phyloP scores from a whole-genome alignment of 2,329 filamentous ascomycete species.

The Chalaropsis ovoidea region DNA sequence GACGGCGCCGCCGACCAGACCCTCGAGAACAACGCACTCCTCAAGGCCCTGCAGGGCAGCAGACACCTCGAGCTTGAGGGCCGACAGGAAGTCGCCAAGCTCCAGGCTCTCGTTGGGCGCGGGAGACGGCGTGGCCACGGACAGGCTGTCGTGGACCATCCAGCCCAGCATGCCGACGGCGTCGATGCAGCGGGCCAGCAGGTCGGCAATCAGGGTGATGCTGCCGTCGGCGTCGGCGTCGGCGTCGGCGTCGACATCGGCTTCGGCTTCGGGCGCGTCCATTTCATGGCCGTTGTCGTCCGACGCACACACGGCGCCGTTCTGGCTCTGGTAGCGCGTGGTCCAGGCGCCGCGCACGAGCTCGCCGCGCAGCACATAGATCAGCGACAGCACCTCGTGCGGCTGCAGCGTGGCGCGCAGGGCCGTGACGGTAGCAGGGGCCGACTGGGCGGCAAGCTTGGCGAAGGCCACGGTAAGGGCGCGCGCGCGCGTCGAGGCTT shows the following conservation, averaged over 20 bases:
- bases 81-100: constrained; percentile 53
- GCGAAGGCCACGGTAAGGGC: constrained; percentile 58
- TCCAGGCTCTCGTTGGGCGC: constrained; percentile 43
- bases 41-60: constrained; percentile 62
- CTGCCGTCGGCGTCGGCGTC: constrained; percentile 44
- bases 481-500: constrained; percentile 50
- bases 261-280: constrained; percentile 42
- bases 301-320: background rate
- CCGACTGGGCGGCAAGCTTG: constrained; percentile 57
- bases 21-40: constrained; percentile 55
- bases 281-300: constrained; percentile 31
- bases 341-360: constrained; percentile 68
- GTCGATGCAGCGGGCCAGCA: constrained; percentile 64
- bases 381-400: constrained; percentile 59
- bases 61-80: constrained; percentile 57
- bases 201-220: constrained; percentile 59
- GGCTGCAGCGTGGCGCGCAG: constrained; percentile 55
- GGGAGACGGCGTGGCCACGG: constrained; percentile 28
- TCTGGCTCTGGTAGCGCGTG: constrained; percentile 43
- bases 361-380: constrained; percentile 62
- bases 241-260: constrained; percentile 31
- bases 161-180: constrained; percentile 65
- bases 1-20: constrained; percentile 55
- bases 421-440: constrained; percentile 48
- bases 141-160: constrained; percentile 47